Evolutionary conservation across 2,329 filamentous ascomycete genomes (phyloP), one percentile per base, ranked within the genome.

Genomic region (Penicillium corylophilum): DNA sequence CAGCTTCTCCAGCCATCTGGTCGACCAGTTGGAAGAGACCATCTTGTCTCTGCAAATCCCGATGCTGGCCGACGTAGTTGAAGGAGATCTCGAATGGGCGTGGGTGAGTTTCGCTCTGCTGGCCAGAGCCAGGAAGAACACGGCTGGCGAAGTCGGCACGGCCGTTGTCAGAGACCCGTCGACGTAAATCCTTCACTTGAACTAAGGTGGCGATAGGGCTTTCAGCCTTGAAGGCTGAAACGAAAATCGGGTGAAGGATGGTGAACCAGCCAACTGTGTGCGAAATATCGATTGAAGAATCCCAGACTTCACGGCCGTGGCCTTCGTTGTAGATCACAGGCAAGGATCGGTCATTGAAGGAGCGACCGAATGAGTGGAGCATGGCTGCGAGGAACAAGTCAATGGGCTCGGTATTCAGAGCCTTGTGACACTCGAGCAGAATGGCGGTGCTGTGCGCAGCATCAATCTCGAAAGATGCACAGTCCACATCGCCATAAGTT

Each of bases 261-360:
- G 77, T 79, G 52, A 79, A 80, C 78, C 78, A 80, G 6, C 78
- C 78, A 2, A 79, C 70, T 1, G 77, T 80, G 5, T 75, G 70
- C 2, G 77, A 77, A 5, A 79, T 69, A 43, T 80, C 77, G 43
- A 79, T 73, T 2, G 68, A 68, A 0, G 67, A 44, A 44, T 77
- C 70, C 69, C 76, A 79, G 0, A 72, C 65, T 57, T 79, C 76
- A 35, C 77, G 66, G 7, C 77, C 77, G 42, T 79, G 77, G 0
- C 76, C 75, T 61, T 79, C 77, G 23, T 77, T 79, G 56, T 74
- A 75, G 39, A 79, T 72, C 0, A 72, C 69, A 3, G 76, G 71
- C 1, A 72, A 55, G 1, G 64, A 28, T 18, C 77, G 66, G 41
- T 77, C 72, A 0, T 62, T 57, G 51, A 80, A 80, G 0, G 70